Evolutionary conservation across 2,329 filamentous ascomycete genomes (phyloP), one percentile per base, ranked within the genome.

Genomic region (Periconia sp.): DNA sequence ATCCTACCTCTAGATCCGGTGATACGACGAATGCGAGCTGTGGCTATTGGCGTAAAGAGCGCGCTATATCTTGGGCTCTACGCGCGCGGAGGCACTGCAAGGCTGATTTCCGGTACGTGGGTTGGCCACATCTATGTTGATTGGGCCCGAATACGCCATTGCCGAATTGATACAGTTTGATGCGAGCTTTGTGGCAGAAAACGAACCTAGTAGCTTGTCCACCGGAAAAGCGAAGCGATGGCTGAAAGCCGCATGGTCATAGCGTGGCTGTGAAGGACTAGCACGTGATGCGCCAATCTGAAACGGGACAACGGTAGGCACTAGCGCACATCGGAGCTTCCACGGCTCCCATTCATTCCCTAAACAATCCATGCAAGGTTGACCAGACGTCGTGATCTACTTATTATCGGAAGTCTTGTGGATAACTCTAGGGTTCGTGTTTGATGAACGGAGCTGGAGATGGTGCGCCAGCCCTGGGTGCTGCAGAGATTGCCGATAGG

Each of bases 361-460:
- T n/a, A 32, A 39, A 33, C 39, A 43, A 40, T 52, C 48, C 38
- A 55, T 44, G 50, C 52, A 45, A 50, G 54, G 38, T 50, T 47
- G 36, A 52, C 50, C 52, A 54, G 43, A 56, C 59, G 41, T 50
- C 48, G 47, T 40, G 17, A 13, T 37, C 30, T 32, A 45, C 38
- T 40, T 30, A 32, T 46, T 32, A 34, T 34, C 33, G 17, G 29
- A 35, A 36, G 13, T 36, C 18, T 21, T 46, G 32, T 32, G 18
- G 10, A 43, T 38, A 30, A 29, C 41, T 36, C 36, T 32, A 28
- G 46, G 46, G 45, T 47, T 36, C 38, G 43, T 47, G 48, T 61
- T 68, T 65, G 45, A 68, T 68, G 65, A 66, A 48, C 57, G 56
- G 54, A 54, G 55, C 56, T 60, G 63, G 65, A 65, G 57, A 69